phyloP scores from a whole-genome alignment of 1,284 basidiomycete genomes.

The Malassezia restricta region DNA sequence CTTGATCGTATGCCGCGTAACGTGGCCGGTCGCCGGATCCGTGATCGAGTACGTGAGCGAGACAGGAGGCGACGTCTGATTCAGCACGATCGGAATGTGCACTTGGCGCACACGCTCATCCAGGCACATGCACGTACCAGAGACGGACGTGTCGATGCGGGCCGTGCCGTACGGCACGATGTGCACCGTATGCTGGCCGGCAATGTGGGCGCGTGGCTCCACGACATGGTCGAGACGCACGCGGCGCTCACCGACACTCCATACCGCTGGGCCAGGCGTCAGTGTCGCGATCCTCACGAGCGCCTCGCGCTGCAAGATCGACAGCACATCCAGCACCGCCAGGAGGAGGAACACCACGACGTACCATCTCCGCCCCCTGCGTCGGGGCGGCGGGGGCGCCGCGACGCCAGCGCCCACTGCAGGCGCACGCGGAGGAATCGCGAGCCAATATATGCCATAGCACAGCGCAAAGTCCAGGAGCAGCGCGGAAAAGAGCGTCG shows the following conservation, averaged over 20 bases:
- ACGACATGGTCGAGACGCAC: conserved; percentile 47
- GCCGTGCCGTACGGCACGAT: conserved; percentile 71
- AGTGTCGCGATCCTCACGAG: conserved; percentile 1
- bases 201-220: conserved; percentile 53
- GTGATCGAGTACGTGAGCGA: conserved; percentile 64
- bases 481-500: conserved; percentile 4
- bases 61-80: conserved; percentile 72
- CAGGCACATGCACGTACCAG: conserved; percentile 55
- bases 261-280: conserved; percentile 11
- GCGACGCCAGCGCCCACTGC: neutral
- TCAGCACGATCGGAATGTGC: conserved; percentile 68
- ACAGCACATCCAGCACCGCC: conserved; percentile 16
- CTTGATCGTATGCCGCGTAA: conserved; percentile 56
- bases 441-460: conserved; percentile 49
- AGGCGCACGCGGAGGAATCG: conserved; percentile 50
- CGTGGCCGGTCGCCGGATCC: conserved; percentile 53
- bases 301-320: conserved; percentile 17
- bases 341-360: conserved; percentile 20
- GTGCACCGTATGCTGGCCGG: conserved; percentile 75
- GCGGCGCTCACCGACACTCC: conserved; percentile 34
- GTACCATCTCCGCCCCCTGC: conserved; percentile 16
- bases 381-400: neutral
- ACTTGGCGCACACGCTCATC: conserved; percentile 52
- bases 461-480: conserved; percentile 15
- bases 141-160: conserved; percentile 56